Conservation (phyloP, 331 rosid species). For the Ulmus americana region DNA sequence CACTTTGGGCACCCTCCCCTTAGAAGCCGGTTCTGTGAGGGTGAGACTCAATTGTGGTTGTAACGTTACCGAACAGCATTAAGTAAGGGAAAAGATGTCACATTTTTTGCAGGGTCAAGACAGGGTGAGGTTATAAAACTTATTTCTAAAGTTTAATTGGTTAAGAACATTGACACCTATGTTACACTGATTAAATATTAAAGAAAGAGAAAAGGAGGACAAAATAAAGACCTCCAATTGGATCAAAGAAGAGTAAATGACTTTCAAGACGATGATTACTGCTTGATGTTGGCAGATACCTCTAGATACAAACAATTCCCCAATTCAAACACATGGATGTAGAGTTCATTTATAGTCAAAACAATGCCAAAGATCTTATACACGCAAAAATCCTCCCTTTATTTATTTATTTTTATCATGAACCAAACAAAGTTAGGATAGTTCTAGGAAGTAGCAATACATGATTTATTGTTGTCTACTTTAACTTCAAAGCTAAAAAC, state of each 20-base stretch:
- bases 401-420: too few relatives aligned
- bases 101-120: not conserved
- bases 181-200: too few relatives aligned
- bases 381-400: not conserved
- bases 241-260: conserved; percentile 1
- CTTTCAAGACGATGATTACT: too few relatives aligned
- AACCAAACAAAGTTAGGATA: not conserved
- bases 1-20: too few relatives aligned
- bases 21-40: too few relatives aligned
- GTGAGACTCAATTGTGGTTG: too few relatives aligned
- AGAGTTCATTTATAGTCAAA: not conserved
- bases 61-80: too few relatives aligned
- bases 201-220: too few relatives aligned
- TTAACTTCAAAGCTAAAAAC: not conserved
- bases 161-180: not conserved
- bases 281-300: not conserved
- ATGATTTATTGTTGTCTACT: not conserved
- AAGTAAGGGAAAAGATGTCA: not conserved
- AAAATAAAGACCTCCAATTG: not conserved
- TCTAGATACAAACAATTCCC: not conserved
- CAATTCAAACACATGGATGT: not conserved
- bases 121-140: not conserved
- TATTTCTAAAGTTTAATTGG: not conserved
- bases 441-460: not conserved
- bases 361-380: not conserved